These are phyloP conservation scores for Inosperma sp. DNA, from an alignment of 768 basidiomycete species.

Conservation along the genomic window DNA sequence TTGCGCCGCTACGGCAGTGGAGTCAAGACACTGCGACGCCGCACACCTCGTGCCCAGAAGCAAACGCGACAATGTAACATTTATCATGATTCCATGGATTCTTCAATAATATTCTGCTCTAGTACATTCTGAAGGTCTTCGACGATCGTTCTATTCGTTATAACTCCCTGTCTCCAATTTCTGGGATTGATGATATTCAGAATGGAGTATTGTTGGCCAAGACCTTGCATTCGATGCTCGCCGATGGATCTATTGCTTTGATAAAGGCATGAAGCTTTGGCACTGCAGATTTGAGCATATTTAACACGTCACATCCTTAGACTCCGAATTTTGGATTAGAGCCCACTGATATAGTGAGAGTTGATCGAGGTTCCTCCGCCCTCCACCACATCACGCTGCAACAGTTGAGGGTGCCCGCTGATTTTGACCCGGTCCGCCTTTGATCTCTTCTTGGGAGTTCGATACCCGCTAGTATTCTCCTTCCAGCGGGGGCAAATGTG, in stretches of 20 bases:
- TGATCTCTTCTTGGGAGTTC: background rate
- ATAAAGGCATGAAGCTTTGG: background rate
- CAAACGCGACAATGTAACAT: background rate
- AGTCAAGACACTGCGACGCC: background rate
- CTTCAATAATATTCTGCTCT: conserved; percentile 1
- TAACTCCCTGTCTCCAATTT: conserved; percentile 1
- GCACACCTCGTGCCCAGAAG: background rate
- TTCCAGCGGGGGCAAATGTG: background rate
- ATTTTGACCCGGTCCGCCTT: background rate
- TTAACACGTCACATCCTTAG: background rate
- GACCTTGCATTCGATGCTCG: conserved; percentile 3
- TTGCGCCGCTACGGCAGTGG: background rate
- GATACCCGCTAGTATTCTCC: background rate
- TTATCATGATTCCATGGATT: background rate
- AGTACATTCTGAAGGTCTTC: conserved; percentile 1
- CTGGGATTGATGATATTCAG: conserved; percentile 1
- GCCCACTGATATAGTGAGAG: conserved; percentile 5
- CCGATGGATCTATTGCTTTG: background rate
- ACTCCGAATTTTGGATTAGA: conserved; percentile 7
- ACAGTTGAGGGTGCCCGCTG: background rate
- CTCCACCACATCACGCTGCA: background rate
- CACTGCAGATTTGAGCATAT: background rate
- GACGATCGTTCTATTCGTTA: conserved; percentile 2
- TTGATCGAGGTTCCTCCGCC: conserved; percentile 1
- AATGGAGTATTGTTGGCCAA: conserved; percentile 2